A percentile compares a stretch with the other conserved stretches of the same genome.
phyloP scores from a whole-genome alignment of 1,139 yeast species.

The Torulaspora globosa region DNA sequence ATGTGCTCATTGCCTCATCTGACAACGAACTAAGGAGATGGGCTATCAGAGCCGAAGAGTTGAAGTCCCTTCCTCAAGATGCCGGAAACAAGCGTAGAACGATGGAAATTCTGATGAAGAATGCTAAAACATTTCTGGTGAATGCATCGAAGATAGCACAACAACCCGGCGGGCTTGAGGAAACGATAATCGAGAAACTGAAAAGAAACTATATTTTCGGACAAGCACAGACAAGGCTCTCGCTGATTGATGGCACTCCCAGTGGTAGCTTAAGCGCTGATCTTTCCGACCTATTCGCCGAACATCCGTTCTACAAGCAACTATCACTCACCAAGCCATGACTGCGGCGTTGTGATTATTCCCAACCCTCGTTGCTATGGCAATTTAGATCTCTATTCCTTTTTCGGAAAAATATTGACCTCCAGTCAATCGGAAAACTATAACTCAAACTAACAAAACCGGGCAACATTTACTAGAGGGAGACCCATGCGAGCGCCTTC shows the following conservation, averaged over 20 bases:
- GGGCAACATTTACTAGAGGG: neutral
- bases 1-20: conserved; percentile 24
- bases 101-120: conserved; percentile 24
- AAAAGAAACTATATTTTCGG: conserved; percentile 32
- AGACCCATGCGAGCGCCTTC: too few species aligned
- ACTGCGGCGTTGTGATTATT: too few species aligned
- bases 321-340: neutral
- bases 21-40: conserved; percentile 30
- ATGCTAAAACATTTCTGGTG: conserved; percentile 24
- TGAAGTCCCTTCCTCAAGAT: neutral
- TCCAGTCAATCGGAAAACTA: neutral
- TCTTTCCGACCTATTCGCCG: conserved; percentile 14
- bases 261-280: conserved; percentile 4
- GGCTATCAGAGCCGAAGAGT: conserved; percentile 14
- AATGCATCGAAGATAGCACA: conserved; percentile 29
- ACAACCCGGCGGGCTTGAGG: conserved; percentile 33
- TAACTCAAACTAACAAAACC: neutral
- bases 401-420: neutral
- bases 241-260: conserved; percentile 10
- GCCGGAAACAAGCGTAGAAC: conserved; percentile 7
- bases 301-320: conserved; percentile 19
- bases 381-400: neutral
- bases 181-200: conserved; percentile 31
- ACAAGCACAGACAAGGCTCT: conserved; percentile 24
- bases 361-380: neutral